Base-by-base conservation (phyloP, 2,329 filamentous ascomycete species). In the Chaetomium sp. region DNA sequence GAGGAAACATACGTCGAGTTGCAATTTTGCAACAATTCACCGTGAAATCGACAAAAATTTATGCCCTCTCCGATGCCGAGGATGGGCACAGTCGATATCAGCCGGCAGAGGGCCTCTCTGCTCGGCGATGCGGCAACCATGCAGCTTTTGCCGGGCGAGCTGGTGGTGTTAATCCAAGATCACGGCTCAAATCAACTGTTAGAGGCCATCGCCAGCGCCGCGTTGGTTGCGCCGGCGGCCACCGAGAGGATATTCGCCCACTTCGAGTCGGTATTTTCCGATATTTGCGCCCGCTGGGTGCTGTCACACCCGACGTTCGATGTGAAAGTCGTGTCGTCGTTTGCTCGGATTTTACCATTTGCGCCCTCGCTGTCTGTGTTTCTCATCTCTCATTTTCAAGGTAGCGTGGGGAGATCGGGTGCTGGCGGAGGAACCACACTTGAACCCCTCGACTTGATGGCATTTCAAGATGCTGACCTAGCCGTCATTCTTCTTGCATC, bases 201-300 rank as follows among this genome's bases (percentile, higher is more conserved):
- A 42, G 82, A 89, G 69, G 81, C 82, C 63, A 76, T 95, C 66
- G 81, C 88, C 63, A 75, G 79, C 64, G 81, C 84, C 57, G 84
- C 89, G 56, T 80, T 95, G 66, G 78, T 83, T 65, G 78, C 88
- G 64, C 75, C 77, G 72, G 79, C 77, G 72, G 79, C 84, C 69
- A 92, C 89, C 65, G 83, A 89, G 67, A 76, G 76, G 55, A 75
- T 96, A 67, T 91, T 94, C 67, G 76, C 81, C 61, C 80, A 87
- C 66, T 91, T 91, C 70, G 84, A 88, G 68, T 75, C 79, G 59
- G 73, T 91, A 42, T 89, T 94, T 65, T 82, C 89, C 64, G 91
- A 96, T 70, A 77, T 95, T 49, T 89, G 87, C 71, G 87, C 90
- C 59, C 79, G 87, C 75, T 95, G 90, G 90, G 76, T 87, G 45